These are phyloP conservation scores for Cudoniella acicularis DNA, from an alignment of 495 filamentous ascomycete species.

Conservation along the genomic window DNA sequence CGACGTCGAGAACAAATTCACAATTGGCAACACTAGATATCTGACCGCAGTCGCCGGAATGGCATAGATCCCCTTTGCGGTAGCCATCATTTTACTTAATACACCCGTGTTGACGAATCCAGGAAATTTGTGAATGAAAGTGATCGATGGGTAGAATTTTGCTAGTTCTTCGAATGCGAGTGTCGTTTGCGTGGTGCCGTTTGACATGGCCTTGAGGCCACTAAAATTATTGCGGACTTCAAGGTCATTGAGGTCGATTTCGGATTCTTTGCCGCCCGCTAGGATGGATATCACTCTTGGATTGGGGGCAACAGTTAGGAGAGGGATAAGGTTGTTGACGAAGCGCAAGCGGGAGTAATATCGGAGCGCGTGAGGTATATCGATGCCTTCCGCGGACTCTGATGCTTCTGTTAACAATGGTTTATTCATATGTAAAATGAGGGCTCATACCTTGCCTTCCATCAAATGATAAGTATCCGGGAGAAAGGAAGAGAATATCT, in stretches of 20 bases:
- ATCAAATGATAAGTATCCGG: constrained; percentile 21
- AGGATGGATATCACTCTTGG: constrained; percentile 26
- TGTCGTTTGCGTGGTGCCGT: constrained; percentile 24
- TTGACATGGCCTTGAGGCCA: constrained; percentile 16
- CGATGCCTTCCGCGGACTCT: constrained; percentile 30
- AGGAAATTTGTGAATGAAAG: constrained; percentile 38
- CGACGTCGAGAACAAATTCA: constrained; percentile 14
- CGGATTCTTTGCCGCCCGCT: constrained; percentile 20
- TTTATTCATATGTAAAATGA: neutral
- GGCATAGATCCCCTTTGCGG: constrained; percentile 7
- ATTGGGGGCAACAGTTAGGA: constrained; percentile 18
- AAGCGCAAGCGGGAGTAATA: constrained; percentile 31
- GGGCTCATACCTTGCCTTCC: constrained; percentile 17
- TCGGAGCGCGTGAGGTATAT: constrained; percentile 23
- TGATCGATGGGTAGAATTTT: constrained; percentile 23
- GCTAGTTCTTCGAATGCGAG: constrained; percentile 35
- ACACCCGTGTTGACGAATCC: constrained; percentile 34
- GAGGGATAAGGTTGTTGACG: constrained; percentile 23
- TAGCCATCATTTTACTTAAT: constrained; percentile 9
- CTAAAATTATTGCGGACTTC: constrained; percentile 22
- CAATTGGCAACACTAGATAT: constrained; percentile 16
- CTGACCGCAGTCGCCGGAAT: constrained; percentile 14
- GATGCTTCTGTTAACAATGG: neutral
- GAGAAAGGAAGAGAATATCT: constrained; percentile 28
- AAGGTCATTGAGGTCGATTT: constrained; percentile 22